Conservation (phyloP, 495 filamentous ascomycete genomes). For the Trichoderma virens region DNA sequence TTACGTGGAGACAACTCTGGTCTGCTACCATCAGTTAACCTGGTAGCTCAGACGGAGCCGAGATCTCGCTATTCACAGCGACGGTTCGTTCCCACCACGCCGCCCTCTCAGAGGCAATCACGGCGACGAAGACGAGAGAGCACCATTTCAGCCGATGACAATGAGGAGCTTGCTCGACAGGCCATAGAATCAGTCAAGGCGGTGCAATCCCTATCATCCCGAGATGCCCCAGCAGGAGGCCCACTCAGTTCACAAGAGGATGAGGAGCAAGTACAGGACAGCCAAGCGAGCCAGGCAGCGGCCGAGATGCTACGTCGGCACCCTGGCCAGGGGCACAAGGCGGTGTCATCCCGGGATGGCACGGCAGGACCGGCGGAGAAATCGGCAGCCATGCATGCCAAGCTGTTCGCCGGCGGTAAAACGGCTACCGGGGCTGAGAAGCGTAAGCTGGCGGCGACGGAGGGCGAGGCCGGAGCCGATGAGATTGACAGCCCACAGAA, state of each 20-base stretch:
- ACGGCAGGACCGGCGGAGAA: constrained; percentile 37
- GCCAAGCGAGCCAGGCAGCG: constrained; percentile 46
- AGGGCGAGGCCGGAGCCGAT: constrained; percentile 19
- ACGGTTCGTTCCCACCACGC: constrained; percentile 22
- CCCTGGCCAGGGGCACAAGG: constrained; percentile 27
- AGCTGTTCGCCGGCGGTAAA: constrained; percentile 55
- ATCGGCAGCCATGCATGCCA: constrained; percentile 50
- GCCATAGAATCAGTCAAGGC: constrained; percentile 43
- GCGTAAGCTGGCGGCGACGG: constrained; percentile 47
- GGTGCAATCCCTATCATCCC: constrained; percentile 31
- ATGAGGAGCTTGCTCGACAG: constrained; percentile 50
- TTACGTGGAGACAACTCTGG: constrained; percentile 36
- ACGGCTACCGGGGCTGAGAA: constrained; percentile 53
- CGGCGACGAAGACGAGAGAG: constrained; percentile 52
- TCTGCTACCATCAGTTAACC: constrained; percentile 45
- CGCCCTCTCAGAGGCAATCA: constrained; percentile 21
- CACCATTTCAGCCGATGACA: constrained; percentile 80
- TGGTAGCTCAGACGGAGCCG: constrained; percentile 51
- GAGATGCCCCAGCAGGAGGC: not conserved
- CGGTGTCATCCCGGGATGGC: constrained; percentile 31
- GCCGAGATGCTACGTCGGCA: constrained; percentile 49
- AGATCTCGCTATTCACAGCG: constrained; percentile 26
- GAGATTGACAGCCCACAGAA: constrained; percentile 38
- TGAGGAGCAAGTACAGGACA: constrained; percentile 36
- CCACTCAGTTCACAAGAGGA: constrained; percentile 15